Conservation (phyloP, 305 asterid genomes). For the Fraxinus baroniana region DNA sequence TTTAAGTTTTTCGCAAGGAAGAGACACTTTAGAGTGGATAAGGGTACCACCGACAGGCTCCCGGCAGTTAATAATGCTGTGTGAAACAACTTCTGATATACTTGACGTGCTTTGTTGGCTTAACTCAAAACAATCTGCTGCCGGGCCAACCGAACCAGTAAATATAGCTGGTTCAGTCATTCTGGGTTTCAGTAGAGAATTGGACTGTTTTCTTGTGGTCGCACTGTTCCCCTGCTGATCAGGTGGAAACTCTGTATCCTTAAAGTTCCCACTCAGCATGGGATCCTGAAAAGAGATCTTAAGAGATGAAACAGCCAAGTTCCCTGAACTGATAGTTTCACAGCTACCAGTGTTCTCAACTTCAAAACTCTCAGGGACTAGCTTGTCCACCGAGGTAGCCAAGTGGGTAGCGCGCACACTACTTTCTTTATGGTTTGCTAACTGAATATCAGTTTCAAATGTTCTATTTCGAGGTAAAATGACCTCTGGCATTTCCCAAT, state of each 20-base stretch:
- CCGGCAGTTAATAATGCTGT: slow-evolving; percentile 26
- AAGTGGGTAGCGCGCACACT: slow-evolving; percentile 20
- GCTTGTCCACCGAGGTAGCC: slow-evolving; percentile 31
- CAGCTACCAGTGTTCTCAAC: slow-evolving; percentile 37
- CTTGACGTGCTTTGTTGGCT: slow-evolving; percentile 38
- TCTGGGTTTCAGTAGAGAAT: slow-evolving; percentile 16
- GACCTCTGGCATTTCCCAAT: slow-evolving; percentile 60
- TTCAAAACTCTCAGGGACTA: slow-evolving; percentile 27
- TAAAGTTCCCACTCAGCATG: slow-evolving; percentile 22
- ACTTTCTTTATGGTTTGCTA: slow-evolving; percentile 28
- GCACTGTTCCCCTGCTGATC: slow-evolving; percentile 21
- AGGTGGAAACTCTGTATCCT: slow-evolving; percentile 24
- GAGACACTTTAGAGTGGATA: slow-evolving; percentile 27
- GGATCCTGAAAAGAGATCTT: slow-evolving; percentile 20
- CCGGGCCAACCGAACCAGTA: slow-evolving; percentile 35
- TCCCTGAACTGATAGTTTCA: slow-evolving; percentile 30
- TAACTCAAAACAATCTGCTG: slow-evolving; percentile 28
- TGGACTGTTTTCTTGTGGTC: slow-evolving; percentile 24
- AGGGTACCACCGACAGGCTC: slow-evolving; percentile 32
- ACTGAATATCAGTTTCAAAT: slow-evolving; percentile 37
- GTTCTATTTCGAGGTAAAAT: slow-evolving; percentile 31
- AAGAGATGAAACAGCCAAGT: slow-evolving; percentile 19
- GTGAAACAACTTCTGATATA: slow-evolving; percentile 33
- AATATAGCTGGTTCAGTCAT: slow-evolving; percentile 23
- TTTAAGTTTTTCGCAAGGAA: slow-evolving; percentile 24